Conservation (phyloP, 108 stramenopile genomes). For the Skeletonema grethae region DNA sequence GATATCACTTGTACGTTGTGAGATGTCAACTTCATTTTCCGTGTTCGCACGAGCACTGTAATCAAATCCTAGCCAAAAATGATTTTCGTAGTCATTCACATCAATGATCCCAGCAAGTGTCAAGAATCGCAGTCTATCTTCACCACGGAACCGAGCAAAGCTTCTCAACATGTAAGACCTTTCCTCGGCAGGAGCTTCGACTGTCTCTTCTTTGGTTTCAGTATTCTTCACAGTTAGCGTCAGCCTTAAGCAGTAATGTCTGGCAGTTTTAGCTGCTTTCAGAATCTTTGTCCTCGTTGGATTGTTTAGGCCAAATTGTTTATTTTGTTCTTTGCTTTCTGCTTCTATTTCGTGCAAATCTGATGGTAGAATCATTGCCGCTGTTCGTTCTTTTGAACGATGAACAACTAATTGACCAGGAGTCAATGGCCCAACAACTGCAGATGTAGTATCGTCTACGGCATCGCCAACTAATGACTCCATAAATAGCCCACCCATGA, state of each 20-base stretch:
- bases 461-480: conserved; percentile 6
- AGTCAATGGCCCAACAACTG: conserved; percentile 32
- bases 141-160: conserved; percentile 23
- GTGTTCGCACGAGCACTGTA: conserved; percentile 34
- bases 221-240: conserved; percentile 24
- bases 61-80: conserved; percentile 43
- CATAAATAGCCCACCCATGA: conserved; percentile 25
- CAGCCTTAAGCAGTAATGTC: conserved; percentile 43
- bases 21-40: conserved; percentile 19
- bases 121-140: conserved; percentile 34
- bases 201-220: background rate
- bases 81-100: conserved; percentile 37
- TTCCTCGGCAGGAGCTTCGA: conserved; percentile 39
- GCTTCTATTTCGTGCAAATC: conserved; percentile 24
- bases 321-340: background rate
- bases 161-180: conserved; percentile 36
- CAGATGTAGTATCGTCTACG: background rate
- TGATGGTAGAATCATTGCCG: conserved; percentile 42
- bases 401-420: conserved; percentile 41
- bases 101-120: conserved; percentile 45
- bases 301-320: conserved; percentile 16
- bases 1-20: conserved; percentile 34
- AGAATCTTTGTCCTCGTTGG: conserved; percentile 29
- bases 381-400: conserved; percentile 35
- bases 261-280: conserved; percentile 27